These are phyloP conservation scores for Kodamaea derodonti DNA, from an alignment of 1,139 yeast species.

Conservation along the genomic window DNA sequence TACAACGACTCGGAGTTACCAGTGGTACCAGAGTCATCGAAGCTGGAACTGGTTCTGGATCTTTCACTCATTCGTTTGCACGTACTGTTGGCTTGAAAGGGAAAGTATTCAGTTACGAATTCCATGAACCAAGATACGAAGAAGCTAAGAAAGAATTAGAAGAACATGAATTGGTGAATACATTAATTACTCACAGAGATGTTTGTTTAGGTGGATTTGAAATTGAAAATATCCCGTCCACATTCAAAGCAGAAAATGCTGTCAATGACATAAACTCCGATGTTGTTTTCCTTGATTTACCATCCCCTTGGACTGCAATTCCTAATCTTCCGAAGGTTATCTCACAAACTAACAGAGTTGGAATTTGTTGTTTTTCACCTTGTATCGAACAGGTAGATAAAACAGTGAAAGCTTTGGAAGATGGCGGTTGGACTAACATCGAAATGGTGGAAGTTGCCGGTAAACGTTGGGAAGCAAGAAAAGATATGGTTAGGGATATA, in stretches of 20 bases:
- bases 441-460: conserved; percentile 94
- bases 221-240: conserved; percentile 35
- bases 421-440: conserved; percentile 79
- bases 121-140: conserved; percentile 76
- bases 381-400: conserved; percentile 95
- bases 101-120: conserved; percentile 77
- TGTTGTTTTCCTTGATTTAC: conserved; percentile 83
- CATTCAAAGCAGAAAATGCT: conserved; percentile 16
- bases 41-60: conserved; percentile 98
- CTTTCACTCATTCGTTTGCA: conserved; percentile 90
- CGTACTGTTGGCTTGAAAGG: conserved; percentile 68
- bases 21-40: conserved; percentile 83
- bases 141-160: conserved; percentile 79
- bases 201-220: conserved; percentile 87
- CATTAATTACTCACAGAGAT: conserved; percentile 78
- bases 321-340: conserved; percentile 66
- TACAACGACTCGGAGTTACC: conserved; percentile 71
- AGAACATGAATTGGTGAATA: conserved; percentile 61
- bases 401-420: conserved; percentile 71
- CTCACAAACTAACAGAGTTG: conserved; percentile 49
- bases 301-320: conserved; percentile 97
- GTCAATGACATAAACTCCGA: conserved; percentile 17
- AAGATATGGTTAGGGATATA: conserved; percentile 78
- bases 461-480: conserved; percentile 85
- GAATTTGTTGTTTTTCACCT: conserved; percentile 93